Base-by-base conservation (phyloP, 441 rosid genomes). In the Populus hybrid region DNA sequence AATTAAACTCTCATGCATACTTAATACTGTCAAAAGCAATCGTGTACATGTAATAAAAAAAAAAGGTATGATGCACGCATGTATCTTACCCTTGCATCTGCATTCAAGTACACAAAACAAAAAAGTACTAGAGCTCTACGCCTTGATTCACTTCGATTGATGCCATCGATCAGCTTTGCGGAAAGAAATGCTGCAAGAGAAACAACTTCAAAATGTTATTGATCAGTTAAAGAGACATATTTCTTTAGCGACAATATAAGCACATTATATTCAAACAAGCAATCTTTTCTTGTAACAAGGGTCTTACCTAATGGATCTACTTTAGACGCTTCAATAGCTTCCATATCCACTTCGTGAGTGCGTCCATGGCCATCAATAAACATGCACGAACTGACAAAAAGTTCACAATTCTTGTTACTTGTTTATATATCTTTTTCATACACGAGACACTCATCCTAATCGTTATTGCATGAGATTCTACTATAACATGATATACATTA, bases 101-200 rank as follows among this genome's bases (percentile, higher is more conserved):
- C 85, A 65, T 88, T 88, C 71, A 90, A 84, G 85, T 94, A 84
- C 71, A 87, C 70, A 65, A 92, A 81, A 83, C 98, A 96, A 73
- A 96, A 93, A 57, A 94, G 93, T 75, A 89, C 81, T 67, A 94
- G 86, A 32, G 93, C 95, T 72, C 89, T 87, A 71, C 98, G 90
- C 87, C 98, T 93, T 21, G 89, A 86, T 86, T 92, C 91, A 61
- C 92, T 89, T 87, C 83, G 93, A 82, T 96, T 94, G 67, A 94
- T 88, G 75, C 99, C 98, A 82, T 96, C 98, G 57, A 94, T 90
- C 63, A 96, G 86, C 84, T 81, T 91, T 23, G 94, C 89, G 76
- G 94, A 86, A 86, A 87, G 82, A 63, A 88, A 87, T 66, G 98
- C 96, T 96, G 83, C 78, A 79, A 10, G 59, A 30, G 64, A 71